Base-by-base conservation (phyloP, 2,329 filamentous ascomycete genomes). In the Botryotinia convoluta region DNA sequence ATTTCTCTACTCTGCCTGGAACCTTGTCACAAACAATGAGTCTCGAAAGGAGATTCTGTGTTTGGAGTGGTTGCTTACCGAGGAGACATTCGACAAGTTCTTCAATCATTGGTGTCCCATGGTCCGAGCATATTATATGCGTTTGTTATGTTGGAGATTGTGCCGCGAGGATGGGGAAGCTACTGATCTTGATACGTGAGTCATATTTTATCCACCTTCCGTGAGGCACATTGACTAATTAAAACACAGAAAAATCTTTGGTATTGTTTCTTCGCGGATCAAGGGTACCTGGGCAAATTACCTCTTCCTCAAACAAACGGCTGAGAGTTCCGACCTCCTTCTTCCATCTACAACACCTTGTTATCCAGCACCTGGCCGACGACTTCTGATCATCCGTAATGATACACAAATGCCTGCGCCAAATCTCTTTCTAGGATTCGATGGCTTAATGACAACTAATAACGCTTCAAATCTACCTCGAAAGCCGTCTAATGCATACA, bases 51-150 rank as follows among this genome's bases (percentile, higher is more conserved):
- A 85, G 54, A 83, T 87, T 48, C 81, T 93, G 37, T 92, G 90
- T 77, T 78, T 91, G 37, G 86, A 87, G 18, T 90, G 92, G 79
- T 81, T 93, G 42, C 81, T 93, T 60, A 85, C 88, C 57, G 86
- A 87, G 39, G 83, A 86, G 9, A 85, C 89, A 48, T 93, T 93
- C 79, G 87, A 90, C 75, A 87, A 86, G 75, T 87, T 90, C 74
- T 93, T 93, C 81, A 91, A 88, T 76, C 91, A 93, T 78, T 93
- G 91, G 91, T 93, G 90, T 80, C 90, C 91, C 0, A 93, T 93
- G 91, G 90, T 93, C n/a, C 86, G 91, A 77, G 88, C 91, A 37
- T 93, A 93, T 82, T 93, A 88, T 77, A 92, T 92, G 86, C 89
- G 91, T 48, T 81, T 93, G 51, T 80, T 93, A 45, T 92, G 91